These are phyloP conservation scores for Eucalyptus albens DNA, from an alignment of 345 rosid genomes.

Conservation along the genomic window DNA sequence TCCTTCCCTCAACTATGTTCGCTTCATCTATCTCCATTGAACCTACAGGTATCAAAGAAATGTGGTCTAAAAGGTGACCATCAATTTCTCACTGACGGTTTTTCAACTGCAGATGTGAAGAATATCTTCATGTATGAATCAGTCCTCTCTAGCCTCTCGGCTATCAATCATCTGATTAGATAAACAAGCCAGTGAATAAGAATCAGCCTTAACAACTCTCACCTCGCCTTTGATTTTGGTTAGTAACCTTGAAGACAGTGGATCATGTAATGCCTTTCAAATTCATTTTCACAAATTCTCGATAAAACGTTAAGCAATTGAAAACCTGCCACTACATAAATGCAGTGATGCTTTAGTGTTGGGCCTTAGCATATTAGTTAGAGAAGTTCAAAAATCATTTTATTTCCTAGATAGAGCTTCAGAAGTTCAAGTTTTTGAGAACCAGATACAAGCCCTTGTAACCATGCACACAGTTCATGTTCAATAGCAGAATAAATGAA, in stretches of 20 bases:
- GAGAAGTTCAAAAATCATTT: neutral
- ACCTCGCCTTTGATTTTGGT: neutral
- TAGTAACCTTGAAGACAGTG: neutral
- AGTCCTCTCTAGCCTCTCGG: neutral
- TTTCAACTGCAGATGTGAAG: neutral
- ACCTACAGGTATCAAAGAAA: neutral
- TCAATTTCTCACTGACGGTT: neutral
- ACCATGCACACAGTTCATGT: neutral
- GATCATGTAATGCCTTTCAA: neutral
- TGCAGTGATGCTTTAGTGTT: neutral
- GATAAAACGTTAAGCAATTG: neutral
- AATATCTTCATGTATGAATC: neutral
- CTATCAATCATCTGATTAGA: neutral
- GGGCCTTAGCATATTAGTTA: neutral
- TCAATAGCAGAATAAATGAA: neutral
- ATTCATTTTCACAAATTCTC: neutral
- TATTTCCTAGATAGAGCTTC: neutral
- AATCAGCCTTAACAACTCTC: neutral
- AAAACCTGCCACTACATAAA: neutral
- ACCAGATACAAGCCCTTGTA: neutral
- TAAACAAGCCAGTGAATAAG: neutral
- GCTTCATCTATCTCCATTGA: neutral
- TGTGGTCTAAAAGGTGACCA: neutral
- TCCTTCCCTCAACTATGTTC: neutral
- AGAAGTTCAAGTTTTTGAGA: neutral